A percentile compares a stretch with the other conserved stretches of the same genome.
Evolutionary conservation across 306 rosid genomes (phyloP).

Genomic region (Prunus salicina): DNA sequence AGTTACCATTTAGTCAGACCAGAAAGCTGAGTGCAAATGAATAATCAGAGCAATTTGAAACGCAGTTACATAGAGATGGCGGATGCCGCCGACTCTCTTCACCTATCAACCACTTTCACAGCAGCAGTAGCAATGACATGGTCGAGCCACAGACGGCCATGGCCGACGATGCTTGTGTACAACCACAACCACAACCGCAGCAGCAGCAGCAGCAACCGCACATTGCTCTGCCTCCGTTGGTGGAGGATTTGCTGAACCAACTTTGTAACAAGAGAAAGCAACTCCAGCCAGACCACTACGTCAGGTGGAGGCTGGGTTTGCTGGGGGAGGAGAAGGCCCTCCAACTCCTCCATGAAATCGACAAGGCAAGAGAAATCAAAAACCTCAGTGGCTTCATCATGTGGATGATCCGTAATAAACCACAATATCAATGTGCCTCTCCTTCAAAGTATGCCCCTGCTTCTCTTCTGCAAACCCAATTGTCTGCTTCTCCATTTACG

Average conservation of each 20-base stretch:
- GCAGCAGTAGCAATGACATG: neutral
- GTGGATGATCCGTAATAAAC: neutral
- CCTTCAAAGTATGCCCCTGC: neutral
- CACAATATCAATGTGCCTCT: neutral
- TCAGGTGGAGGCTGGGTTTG: conserved; percentile 16
- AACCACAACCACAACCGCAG: neutral
- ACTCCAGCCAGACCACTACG: neutral
- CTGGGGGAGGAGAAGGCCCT: conserved; percentile 31
- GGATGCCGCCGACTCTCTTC: neutral
- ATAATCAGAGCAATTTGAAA: no score
- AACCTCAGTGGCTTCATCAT: conserved; percentile 21
- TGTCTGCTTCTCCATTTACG: neutral
- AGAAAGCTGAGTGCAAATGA: no score
- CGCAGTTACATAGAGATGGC: no score
- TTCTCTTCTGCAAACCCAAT: neutral
- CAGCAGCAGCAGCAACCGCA: neutral
- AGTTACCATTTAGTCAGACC: no score
- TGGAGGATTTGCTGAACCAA: conserved; percentile 10
- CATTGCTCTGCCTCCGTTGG: conserved; percentile 25
- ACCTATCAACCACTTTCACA: neutral
- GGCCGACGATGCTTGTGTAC: neutral
- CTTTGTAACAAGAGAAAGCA: conserved; percentile 22
- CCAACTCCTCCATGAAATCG: neutral
- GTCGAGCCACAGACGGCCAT: neutral
- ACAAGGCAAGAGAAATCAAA: neutral